Conservation (phyloP, 306 rosid genomes). For the Cotoneaster glaucophyllus region DNA sequence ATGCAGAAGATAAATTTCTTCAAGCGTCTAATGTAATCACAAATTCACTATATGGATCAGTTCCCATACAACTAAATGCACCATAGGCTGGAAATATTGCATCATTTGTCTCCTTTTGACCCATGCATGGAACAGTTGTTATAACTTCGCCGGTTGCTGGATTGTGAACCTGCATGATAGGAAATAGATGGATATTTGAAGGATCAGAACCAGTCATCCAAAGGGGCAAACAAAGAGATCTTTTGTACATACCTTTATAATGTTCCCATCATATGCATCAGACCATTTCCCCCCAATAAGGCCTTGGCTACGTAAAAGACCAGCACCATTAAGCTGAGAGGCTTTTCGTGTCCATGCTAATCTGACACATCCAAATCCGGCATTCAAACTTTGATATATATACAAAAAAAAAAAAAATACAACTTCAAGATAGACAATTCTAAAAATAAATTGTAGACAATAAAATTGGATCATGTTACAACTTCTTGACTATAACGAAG, state of each 20-base stretch:
- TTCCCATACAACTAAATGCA: slow-evolving; percentile 55
- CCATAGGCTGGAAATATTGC: slow-evolving; percentile 83
- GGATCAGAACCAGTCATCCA: neutral
- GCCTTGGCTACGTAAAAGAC: slow-evolving; percentile 75
- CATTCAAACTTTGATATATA: slow-evolving; percentile 2
- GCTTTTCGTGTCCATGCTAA: slow-evolving; percentile 47
- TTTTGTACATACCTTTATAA: slow-evolving; percentile 49
- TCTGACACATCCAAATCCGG: slow-evolving; percentile 43
- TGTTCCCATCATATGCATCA: slow-evolving; percentile 80
- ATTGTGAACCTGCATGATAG: slow-evolving; percentile 59
- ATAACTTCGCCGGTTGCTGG: slow-evolving; percentile 92
- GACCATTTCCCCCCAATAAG: slow-evolving; percentile 92
- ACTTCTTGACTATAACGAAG: neutral
- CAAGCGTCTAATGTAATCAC: slow-evolving; percentile 12
- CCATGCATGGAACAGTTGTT: slow-evolving; percentile 82
- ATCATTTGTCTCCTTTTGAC: slow-evolving; percentile 77
- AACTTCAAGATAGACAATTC: neutral
- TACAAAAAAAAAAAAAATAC: neutral
- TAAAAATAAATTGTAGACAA: neutral
- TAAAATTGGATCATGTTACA: neutral
- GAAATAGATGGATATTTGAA: neutral
- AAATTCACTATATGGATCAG: slow-evolving; percentile 1
- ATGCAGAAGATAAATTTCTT: neutral
- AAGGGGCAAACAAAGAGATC: neutral
- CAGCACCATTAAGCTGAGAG: slow-evolving; percentile 59